A percentile compares a stretch with the other conserved stretches of the same genome.
Evolutionary conservation across 768 basidiomycete species (phyloP).

Genomic region (Boletus vinaceobasis): DNA sequence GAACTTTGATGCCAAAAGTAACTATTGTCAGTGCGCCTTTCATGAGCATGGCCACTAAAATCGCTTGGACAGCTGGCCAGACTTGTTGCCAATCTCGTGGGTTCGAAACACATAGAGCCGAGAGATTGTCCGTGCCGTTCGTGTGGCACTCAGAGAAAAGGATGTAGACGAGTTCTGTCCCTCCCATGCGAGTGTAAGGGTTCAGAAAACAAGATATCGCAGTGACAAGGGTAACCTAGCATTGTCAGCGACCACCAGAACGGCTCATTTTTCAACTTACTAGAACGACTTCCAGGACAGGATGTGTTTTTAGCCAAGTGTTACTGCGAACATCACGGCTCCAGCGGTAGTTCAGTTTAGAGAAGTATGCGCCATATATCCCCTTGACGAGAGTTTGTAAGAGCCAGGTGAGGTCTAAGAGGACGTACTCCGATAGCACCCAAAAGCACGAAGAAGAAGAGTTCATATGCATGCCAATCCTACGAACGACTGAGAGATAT

Average conservation of each 20-base stretch:
- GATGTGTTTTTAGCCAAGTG: constrained; percentile 78
- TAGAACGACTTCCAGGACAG: constrained; percentile 77
- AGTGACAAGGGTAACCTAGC: constrained; percentile 75
- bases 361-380: constrained; percentile 90
- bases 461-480: constrained; percentile 93
- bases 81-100: constrained; percentile 53
- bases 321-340: constrained; percentile 75
- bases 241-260: constrained; percentile 9
- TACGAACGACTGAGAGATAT: constrained; percentile 29
- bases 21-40: constrained; percentile 79
- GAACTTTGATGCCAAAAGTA: constrained; percentile 90
- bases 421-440: constrained; percentile 81
- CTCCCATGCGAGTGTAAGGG: constrained; percentile 89
- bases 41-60: constrained; percentile 76
- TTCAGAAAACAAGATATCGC: constrained; percentile 80
- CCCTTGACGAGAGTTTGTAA: constrained; percentile 49
- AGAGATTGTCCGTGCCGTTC: constrained; percentile 51
- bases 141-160: constrained; percentile 83
- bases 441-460: constrained; percentile 78
- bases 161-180: constrained; percentile 91
- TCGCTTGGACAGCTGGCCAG: constrained; percentile 58
- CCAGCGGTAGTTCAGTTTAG: constrained; percentile 89
- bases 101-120: constrained; percentile 68
- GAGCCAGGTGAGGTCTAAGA: not conserved
- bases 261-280: constrained; percentile 41